Evolutionary conservation across 257 asterid genomes (phyloP).

Genomic region (Capsicum chinense): DNA sequence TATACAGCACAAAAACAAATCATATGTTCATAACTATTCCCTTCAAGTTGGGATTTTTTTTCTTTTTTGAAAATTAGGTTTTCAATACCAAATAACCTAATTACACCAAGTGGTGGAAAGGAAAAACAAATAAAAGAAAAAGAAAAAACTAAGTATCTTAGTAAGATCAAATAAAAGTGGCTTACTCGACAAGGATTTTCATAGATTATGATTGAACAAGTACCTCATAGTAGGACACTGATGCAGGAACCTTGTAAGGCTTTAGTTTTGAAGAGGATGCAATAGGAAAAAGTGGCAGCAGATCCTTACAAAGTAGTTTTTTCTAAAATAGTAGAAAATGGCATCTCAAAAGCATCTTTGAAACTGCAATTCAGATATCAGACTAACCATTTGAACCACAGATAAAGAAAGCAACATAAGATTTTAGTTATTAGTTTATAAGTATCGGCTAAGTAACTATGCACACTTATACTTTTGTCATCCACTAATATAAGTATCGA

Average conservation of each 20-base stretch:
- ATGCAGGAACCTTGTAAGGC: conserved; percentile 53
- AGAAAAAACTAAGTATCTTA: not conserved
- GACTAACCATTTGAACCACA: conserved; percentile 34
- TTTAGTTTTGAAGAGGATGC: conserved; percentile 43
- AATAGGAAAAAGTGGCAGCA: conserved; percentile 87
- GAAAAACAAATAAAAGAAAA: not conserved
- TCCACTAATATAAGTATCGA: too few species aligned
- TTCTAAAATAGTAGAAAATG: conserved; percentile 74
- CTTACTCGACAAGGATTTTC: not conserved
- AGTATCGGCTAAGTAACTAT: too few species aligned
- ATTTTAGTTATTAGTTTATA: conserved; percentile 16
- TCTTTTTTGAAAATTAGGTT: not conserved
- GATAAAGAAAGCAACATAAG: conserved; percentile 20
- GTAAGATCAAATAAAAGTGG: not conserved
- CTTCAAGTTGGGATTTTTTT: not conserved
- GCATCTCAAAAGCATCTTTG: conserved; percentile 89
- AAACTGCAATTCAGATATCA: conserved; percentile 57
- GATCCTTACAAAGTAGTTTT: conserved; percentile 70
- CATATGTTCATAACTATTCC: not conserved
- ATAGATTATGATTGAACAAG: not conserved
- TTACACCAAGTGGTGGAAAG: not conserved
- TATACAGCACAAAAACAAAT: not conserved
- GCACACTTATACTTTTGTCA: too few species aligned
- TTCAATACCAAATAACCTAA: conserved; percentile 5
- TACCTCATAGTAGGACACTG: conserved; percentile 85